phyloP scores from a whole-genome alignment of 2,329 filamentous ascomycete species.

The Teratosphaeriaceae sp. region DNA sequence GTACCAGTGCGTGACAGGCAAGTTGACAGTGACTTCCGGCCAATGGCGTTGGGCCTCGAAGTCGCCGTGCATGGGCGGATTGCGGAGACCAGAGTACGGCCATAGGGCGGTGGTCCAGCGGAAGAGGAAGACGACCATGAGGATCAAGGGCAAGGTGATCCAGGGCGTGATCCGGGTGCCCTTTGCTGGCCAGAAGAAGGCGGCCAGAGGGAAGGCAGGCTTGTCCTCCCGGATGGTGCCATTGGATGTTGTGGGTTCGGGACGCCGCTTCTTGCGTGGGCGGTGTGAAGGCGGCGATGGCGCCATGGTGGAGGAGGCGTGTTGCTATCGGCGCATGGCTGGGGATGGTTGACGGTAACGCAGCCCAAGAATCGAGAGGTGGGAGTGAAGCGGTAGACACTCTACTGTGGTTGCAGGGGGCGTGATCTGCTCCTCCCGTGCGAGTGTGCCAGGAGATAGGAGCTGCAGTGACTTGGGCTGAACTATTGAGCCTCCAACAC shows the following conservation, averaged over 20 bases:
- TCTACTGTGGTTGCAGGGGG: too few species aligned
- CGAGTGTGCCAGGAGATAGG: too few species aligned
- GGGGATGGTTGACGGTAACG: background rate
- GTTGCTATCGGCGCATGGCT: background rate
- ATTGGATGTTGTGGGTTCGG: constrained; percentile 35
- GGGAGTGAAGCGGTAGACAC: too few species aligned
- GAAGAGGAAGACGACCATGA: constrained; percentile 89
- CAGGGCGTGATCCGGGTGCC: constrained; percentile 74
- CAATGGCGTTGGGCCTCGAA: constrained; percentile 98
- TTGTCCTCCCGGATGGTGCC: constrained; percentile 40
- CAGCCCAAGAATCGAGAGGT: background rate
- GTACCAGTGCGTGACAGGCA: constrained; percentile 94
- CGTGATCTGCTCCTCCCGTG: too few species aligned
- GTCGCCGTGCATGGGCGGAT: constrained; percentile 89
- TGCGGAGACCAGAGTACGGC: constrained; percentile 84
- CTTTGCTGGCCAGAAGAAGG: constrained; percentile 91
- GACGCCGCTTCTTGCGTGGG: constrained; percentile 37
- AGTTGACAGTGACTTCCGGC: constrained; percentile 91
- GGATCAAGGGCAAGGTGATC: constrained; percentile 77
- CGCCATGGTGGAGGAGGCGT: constrained; percentile 12
- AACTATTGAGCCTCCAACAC: too few species aligned
- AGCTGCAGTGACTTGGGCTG: too few species aligned
- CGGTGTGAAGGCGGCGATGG: constrained; percentile 17
- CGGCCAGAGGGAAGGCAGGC: constrained; percentile 81
- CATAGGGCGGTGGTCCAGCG: constrained; percentile 88